phyloP scores from a whole-genome alignment of 768 basidiomycete genomes.

The Hortiboletus flavorubellus region DNA sequence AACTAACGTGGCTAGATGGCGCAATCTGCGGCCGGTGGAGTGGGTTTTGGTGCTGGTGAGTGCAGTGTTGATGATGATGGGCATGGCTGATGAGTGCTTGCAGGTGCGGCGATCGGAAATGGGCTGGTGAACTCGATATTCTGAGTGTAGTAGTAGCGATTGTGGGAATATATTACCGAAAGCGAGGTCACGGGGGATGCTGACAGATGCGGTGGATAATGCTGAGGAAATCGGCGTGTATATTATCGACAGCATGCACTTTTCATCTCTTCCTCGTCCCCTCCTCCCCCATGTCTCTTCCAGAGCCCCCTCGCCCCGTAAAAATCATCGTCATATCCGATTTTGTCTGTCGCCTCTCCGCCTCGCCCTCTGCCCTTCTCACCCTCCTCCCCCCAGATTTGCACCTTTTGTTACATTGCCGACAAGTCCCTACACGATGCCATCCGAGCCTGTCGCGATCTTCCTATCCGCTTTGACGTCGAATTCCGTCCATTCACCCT shows the following conservation, averaged over 20 bases:
- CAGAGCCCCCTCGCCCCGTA: slow-evolving; percentile 12
- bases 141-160: slow-evolving; percentile 24
- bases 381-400: slow-evolving; percentile 21
- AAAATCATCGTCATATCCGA: slow-evolving; percentile 36
- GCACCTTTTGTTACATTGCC: slow-evolving; percentile 39
- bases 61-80: not conserved
- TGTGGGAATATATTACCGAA: slow-evolving; percentile 26
- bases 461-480: slow-evolving; percentile 34
- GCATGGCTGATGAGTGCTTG: not conserved
- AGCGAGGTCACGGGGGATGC: slow-evolving; percentile 22
- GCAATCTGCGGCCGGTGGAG: slow-evolving; percentile 37
- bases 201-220: slow-evolving; percentile 29
- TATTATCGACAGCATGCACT: slow-evolving; percentile 29
- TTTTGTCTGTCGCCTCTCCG: slow-evolving; percentile 23
- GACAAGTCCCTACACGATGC: slow-evolving; percentile 36
- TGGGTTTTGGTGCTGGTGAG: slow-evolving; percentile 47
- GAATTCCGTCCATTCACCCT: slow-evolving; percentile 35
- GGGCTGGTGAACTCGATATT: slow-evolving; percentile 48
- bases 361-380: slow-evolving; percentile 2
- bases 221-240: slow-evolving; percentile 27
- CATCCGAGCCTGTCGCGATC: slow-evolving; percentile 32
- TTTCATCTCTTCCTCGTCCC: too few species aligned
- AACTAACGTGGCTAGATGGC: slow-evolving; percentile 25
- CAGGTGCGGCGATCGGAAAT: slow-evolving; percentile 45
- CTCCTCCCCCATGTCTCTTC: too few species aligned